These are phyloP conservation scores for Penicillium aurantiogriseum DNA, from an alignment of 2,329 filamentous ascomycete species.

Conservation along the genomic window DNA sequence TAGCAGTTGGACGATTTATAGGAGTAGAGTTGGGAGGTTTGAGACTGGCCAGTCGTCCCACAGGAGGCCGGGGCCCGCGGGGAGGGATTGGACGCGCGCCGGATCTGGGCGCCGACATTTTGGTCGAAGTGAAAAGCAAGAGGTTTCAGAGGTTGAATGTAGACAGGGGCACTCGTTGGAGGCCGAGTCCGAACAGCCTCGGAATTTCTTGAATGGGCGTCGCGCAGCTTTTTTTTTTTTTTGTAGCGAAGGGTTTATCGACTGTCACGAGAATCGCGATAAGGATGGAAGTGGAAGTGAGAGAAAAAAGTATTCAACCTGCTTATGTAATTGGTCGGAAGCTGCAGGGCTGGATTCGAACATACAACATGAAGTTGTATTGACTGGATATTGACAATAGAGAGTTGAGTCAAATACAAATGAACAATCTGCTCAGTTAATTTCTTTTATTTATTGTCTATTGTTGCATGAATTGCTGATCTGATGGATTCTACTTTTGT, in stretches of 20 bases:
- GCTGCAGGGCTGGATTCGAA: neutral
- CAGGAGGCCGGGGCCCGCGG: slow-evolving; percentile 26
- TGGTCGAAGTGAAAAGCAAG: slow-evolving; percentile 2
- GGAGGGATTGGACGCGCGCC: slow-evolving; percentile 35
- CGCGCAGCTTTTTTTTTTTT: slow-evolving; percentile 1
- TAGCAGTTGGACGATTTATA: slow-evolving; percentile 39
- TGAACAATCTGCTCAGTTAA: neutral
- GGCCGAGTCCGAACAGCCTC: slow-evolving; percentile 7
- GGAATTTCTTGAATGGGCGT: neutral
- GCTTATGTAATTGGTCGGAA: neutral
- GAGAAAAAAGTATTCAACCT: slow-evolving; percentile 6
- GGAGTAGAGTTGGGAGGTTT: slow-evolving; percentile 39
- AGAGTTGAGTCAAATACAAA: neutral
- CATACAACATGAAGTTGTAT: neutral
- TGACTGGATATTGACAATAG: neutral
- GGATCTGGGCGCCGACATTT: slow-evolving; percentile 36
- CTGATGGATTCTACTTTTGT: neutral
- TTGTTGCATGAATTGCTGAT: neutral
- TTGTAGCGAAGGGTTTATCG: slow-evolving; percentile 4
- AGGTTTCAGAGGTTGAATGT: neutral
- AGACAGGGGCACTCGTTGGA: neutral
- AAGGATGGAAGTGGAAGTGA: slow-evolving; percentile 7
- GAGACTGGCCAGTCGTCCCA: slow-evolving; percentile 42
- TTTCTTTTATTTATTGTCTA: neutral
- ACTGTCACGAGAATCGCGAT: slow-evolving; percentile 10